Conservation (phyloP, 2,329 filamentous ascomycete species). For the Venturia oleaginea region DNA sequence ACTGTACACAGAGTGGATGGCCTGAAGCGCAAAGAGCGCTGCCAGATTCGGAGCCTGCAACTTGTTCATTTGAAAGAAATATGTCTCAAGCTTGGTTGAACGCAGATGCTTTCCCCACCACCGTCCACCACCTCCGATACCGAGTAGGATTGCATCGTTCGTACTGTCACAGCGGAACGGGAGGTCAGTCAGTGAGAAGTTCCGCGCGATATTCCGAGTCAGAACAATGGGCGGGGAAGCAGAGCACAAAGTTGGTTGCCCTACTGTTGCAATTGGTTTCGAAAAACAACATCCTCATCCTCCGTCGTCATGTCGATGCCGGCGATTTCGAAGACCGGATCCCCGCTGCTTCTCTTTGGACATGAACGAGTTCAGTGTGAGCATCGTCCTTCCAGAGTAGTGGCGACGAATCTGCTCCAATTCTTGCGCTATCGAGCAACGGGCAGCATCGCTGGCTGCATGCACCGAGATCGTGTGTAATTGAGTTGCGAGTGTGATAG, state of each 20-base stretch:
- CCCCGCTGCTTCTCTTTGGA: neutral
- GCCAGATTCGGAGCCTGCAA: neutral
- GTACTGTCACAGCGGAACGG: neutral
- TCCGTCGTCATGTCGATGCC: neutral
- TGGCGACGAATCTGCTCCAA: neutral
- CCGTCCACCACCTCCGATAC: neutral
- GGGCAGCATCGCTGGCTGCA: conserved; percentile 4
- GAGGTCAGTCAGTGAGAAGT: neutral
- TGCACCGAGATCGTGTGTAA: neutral
- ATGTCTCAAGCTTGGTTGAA: neutral
- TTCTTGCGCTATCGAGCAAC: neutral
- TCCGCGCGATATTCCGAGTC: neutral
- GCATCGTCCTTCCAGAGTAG: neutral
- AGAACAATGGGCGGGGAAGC: neutral
- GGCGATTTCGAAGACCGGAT: neutral
- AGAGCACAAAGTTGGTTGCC: neutral
- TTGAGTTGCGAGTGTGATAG: neutral
- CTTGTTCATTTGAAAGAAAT: neutral
- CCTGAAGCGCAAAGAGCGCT: neutral
- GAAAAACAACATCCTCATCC: neutral
- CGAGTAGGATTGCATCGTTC: neutral
- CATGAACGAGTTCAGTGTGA: neutral
- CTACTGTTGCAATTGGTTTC: neutral
- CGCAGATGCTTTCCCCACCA: neutral
- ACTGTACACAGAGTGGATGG: neutral